Percentiles rank a stretch among this genome's conserved stretches.
Conservation (phyloP, 352 stramenopile species). For the Phytophthora quininea region DNA sequence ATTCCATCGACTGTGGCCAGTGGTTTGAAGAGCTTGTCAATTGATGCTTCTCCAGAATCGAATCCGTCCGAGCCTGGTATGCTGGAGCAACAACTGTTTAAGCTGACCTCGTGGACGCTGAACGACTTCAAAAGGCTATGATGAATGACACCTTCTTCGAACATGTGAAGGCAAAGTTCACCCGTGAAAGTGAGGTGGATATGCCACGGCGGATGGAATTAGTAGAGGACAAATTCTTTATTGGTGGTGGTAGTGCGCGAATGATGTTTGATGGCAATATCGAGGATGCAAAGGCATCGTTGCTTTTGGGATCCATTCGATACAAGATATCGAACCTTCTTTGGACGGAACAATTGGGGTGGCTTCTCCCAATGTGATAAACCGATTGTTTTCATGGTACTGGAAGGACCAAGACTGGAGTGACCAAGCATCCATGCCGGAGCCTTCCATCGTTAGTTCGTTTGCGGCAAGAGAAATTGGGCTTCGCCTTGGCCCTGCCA, state of each 20-base stretch:
- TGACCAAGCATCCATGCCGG: not conserved
- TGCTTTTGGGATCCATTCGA: conserved; percentile 1
- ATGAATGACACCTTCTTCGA: not conserved
- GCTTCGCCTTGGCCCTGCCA: not conserved
- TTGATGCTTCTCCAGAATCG: not conserved
- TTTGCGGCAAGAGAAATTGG: not conserved
- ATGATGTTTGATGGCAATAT: conserved; percentile 8
- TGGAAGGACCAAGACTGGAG: not conserved
- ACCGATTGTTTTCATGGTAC: conserved; percentile 22
- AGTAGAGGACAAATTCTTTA: conserved; percentile 12
- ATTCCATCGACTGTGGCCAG: not conserved
- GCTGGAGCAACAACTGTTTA: conserved; percentile 2
- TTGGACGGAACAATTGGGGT: not conserved
- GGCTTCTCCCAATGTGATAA: not conserved
- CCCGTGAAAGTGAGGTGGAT: not conserved
- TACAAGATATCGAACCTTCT: conserved; percentile 1
- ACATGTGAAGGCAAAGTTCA: conserved; percentile 14
- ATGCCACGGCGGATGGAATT: conserved; percentile 13
- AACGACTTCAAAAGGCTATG: conserved; percentile 11
- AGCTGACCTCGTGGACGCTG: conserved; percentile 12
- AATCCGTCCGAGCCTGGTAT: not conserved
- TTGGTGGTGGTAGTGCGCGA: conserved; percentile 13
- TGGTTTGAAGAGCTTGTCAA: conserved; percentile 3
- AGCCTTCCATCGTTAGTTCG: not conserved
- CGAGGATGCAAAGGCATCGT: not conserved